Conservation (phyloP, 2,329 filamentous ascomycete species). For the Fusarium sterilihyphosum region DNA sequence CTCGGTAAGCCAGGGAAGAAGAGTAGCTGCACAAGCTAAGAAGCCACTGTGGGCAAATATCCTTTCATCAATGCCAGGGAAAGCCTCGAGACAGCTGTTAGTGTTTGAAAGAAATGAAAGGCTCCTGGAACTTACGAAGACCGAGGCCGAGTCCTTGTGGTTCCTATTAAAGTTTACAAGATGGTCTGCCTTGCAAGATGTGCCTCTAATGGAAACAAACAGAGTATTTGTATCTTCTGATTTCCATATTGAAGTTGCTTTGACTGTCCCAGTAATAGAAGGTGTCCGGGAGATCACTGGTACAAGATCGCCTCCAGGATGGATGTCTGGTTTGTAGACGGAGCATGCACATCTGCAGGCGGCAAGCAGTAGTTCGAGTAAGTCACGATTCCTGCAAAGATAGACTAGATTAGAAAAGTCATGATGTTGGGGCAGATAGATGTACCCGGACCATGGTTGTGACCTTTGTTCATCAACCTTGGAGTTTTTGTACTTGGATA, state of each 20-base stretch:
- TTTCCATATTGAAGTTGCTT: conserved; percentile 39
- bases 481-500: conserved; percentile 35
- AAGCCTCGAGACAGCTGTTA: not conserved
- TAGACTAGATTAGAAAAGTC: not conserved
- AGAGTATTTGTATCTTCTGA: conserved; percentile 10
- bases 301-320: conserved; percentile 11
- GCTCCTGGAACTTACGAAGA: conserved; percentile 1
- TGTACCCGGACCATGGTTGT: conserved; percentile 23
- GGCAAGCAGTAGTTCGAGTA: conserved; percentile 14
- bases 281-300: conserved; percentile 31
- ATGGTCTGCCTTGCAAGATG: conserved; percentile 33
- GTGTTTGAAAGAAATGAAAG: rapidly evolving
- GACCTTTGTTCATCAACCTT: not conserved
- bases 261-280: conserved; percentile 29
- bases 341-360: conserved; percentile 36
- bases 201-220: conserved; percentile 35
- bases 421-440: too few relatives aligned
- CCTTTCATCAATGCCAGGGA: not conserved
- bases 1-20: conserved; percentile 17
- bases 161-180: conserved; percentile 38
- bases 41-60: conserved; percentile 32
- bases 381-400: not conserved
- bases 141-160: not conserved
- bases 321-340: conserved; percentile 21
- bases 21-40: conserved; percentile 27